Evolutionary conservation across 2,329 filamentous ascomycete genomes (phyloP).

Genomic region (Pseudogymnoascus sp.): DNA sequence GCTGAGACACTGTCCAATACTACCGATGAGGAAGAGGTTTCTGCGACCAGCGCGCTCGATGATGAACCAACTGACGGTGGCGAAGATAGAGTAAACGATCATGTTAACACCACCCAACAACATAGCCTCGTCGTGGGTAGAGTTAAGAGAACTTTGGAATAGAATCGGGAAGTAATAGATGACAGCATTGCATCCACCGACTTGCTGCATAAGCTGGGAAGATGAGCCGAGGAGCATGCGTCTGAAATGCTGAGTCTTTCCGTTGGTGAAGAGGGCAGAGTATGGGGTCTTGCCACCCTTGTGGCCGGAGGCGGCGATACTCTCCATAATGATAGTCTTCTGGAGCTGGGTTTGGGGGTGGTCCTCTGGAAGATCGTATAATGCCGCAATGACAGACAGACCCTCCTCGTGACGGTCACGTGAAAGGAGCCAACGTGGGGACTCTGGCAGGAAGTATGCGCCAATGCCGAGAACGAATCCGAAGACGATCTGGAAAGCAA

Average conservation of each 20-base stretch:
- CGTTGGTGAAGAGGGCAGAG: constrained; percentile 41
- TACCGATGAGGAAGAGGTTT: constrained; percentile 64
- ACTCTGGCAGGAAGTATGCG: constrained; percentile 88
- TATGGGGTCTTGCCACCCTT: constrained; percentile 26
- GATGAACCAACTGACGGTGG: constrained; percentile 43
- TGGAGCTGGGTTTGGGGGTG: constrained; percentile 32
- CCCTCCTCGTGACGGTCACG: constrained; percentile 97
- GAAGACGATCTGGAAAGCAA: constrained; percentile 90
- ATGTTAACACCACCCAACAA: constrained; percentile 49
- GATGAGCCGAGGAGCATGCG: constrained; percentile 44
- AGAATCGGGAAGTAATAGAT: constrained; percentile 44
- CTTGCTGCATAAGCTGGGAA: constrained; percentile 47
- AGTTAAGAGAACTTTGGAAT: constrained; percentile 40
- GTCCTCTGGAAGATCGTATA: constrained; percentile 62
- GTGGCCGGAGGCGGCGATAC: constrained; percentile 32
- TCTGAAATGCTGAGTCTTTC: constrained; percentile 47
- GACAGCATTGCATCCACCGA: constrained; percentile 37
- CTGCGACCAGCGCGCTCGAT: constrained; percentile 57
- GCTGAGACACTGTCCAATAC: constrained; percentile 52
- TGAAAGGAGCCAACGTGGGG: constrained; percentile 90
- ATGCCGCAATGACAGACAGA: constrained; percentile 91
- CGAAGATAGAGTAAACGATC: constrained; percentile 46
- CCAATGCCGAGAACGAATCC: constrained; percentile 74
- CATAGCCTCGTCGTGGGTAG: constrained; percentile 41
- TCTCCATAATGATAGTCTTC: constrained; percentile 28